These are phyloP conservation scores for Barnettozyma californica DNA, from an alignment of 805 yeast genomes.

Conservation along the genomic window DNA sequence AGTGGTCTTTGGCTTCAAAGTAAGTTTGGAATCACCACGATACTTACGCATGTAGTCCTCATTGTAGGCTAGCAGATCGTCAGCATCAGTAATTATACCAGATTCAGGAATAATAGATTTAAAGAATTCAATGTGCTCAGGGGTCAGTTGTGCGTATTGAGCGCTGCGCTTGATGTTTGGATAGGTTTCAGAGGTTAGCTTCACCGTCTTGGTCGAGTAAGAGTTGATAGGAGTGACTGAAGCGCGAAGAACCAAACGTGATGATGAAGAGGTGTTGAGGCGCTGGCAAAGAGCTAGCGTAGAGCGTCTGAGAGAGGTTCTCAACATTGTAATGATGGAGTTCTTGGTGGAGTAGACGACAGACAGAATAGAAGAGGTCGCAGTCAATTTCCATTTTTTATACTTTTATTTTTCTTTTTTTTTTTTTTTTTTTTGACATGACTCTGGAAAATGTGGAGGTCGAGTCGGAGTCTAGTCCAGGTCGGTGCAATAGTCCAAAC, in stretches of 20 bases:
- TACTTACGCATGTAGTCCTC: slow-evolving; percentile 95
- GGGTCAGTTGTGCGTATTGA: slow-evolving; percentile 45
- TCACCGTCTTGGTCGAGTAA: slow-evolving; percentile 25
- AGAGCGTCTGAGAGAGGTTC: not conserved
- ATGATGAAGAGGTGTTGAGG: not conserved
- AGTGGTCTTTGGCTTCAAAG: slow-evolving; percentile 76
- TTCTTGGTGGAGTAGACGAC: not conserved
- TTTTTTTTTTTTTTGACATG: not conserved
- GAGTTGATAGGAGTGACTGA: not conserved
- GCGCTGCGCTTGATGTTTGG: slow-evolving; percentile 49
- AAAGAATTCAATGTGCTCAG: slow-evolving; percentile 58
- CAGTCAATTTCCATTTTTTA: not conserved
- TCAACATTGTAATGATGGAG: slow-evolving; percentile 3
- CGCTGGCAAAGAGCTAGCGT: not conserved
- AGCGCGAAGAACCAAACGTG: not conserved
- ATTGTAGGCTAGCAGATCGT: slow-evolving; percentile 67
- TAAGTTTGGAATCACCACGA: slow-evolving; percentile 77
- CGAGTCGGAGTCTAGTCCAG: too few relatives aligned
- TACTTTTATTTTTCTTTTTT: not conserved
- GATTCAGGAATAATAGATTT: slow-evolving; percentile 48
- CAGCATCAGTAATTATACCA: slow-evolving; percentile 45
- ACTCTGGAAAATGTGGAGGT: not conserved
- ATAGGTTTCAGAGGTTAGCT: slow-evolving; percentile 67
- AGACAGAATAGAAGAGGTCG: not conserved
- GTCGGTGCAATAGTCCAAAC: too few relatives aligned